Percentiles rank a stretch among this genome's conserved stretches.
Evolutionary conservation across 140 eudicot genomes (phyloP).

Genomic region (Ambrosia hybrid): DNA sequence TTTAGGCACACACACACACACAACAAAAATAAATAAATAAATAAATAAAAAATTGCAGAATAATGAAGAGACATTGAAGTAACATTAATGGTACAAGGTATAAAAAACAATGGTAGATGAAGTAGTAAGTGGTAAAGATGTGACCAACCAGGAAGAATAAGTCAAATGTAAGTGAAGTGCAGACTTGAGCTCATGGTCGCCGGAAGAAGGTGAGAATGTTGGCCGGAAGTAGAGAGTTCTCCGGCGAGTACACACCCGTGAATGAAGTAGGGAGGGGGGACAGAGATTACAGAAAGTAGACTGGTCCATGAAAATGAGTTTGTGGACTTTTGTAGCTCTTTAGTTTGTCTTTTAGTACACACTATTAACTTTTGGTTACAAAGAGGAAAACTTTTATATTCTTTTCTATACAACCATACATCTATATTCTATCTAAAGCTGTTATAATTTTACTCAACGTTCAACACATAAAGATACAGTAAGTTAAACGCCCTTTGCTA

Average conservation of each 20-base stretch:
- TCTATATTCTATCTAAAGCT: neutral
- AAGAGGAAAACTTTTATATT: neutral
- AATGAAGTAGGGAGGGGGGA: neutral
- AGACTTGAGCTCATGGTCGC: constrained; percentile 15
- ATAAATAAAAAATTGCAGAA: neutral
- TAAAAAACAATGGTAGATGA: neutral
- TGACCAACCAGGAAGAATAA: constrained; percentile 24
- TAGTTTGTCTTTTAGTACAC: constrained; percentile 34
- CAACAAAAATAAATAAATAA: too few species aligned
- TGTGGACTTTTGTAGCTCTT: constrained; percentile 44
- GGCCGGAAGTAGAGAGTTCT: constrained; percentile 20
- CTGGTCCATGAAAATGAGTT: constrained; percentile 39
- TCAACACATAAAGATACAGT: too few species aligned
- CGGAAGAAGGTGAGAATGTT: constrained; percentile 12
- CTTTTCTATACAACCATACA: neutral
- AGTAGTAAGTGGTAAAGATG: constrained; percentile 11
- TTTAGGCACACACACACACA: neutral
- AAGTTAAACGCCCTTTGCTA: too few species aligned
- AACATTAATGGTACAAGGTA: neutral
- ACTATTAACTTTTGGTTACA: constrained; percentile 9
- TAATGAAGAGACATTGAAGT: constrained; percentile 5
- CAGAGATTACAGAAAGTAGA: constrained; percentile 32
- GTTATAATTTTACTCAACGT: too few species aligned
- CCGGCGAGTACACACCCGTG: constrained; percentile 41
- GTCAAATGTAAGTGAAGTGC: constrained; percentile 24